A percentile compares a stretch with the other conserved stretches of the same genome.
phyloP scores from a whole-genome alignment of 1,284 basidiomycete genomes.

The Rhodotorula mucilaginosa region DNA sequence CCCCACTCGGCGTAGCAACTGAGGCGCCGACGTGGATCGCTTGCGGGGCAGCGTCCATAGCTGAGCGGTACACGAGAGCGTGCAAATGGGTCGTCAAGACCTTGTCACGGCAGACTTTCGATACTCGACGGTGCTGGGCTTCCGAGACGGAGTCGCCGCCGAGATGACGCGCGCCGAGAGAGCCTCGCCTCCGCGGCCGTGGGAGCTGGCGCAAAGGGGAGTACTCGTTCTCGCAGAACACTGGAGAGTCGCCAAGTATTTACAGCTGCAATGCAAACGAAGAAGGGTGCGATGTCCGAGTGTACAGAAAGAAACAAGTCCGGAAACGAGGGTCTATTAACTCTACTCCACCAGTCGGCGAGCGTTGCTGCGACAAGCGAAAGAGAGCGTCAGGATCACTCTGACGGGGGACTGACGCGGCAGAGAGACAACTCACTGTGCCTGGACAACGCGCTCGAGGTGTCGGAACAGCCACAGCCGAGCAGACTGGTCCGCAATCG shows the following conservation, averaged over 20 bases:
- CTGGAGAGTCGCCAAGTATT: background rate
- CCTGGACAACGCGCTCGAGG: slow-evolving; percentile 49
- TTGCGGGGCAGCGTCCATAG: too few species aligned
- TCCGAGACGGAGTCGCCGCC: too few species aligned
- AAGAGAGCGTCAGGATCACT: background rate
- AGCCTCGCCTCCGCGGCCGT: too few species aligned
- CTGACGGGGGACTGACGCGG: too few species aligned
- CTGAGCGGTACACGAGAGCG: too few species aligned
- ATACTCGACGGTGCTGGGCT: too few species aligned
- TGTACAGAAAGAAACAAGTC: background rate
- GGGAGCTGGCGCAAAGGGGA: background rate
- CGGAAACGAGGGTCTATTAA: background rate
- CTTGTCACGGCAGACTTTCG: too few species aligned
- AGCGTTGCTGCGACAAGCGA: slow-evolving; percentile 16
- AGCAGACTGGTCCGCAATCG: slow-evolving; percentile 55
- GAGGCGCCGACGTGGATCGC: background rate
- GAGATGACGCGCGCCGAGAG: too few species aligned
- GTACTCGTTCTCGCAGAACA: background rate
- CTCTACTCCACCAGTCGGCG: slow-evolving; percentile 26
- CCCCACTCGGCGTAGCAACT: background rate
- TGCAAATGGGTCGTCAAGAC: too few species aligned
- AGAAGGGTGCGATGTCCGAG: too few species aligned
- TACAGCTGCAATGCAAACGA: background rate
- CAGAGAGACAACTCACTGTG: slow-evolving; percentile 13
- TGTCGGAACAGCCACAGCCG: slow-evolving; percentile 60